phyloP scores from a whole-genome alignment of 345 rosid genomes.

The Arabidopsis arenosa region DNA sequence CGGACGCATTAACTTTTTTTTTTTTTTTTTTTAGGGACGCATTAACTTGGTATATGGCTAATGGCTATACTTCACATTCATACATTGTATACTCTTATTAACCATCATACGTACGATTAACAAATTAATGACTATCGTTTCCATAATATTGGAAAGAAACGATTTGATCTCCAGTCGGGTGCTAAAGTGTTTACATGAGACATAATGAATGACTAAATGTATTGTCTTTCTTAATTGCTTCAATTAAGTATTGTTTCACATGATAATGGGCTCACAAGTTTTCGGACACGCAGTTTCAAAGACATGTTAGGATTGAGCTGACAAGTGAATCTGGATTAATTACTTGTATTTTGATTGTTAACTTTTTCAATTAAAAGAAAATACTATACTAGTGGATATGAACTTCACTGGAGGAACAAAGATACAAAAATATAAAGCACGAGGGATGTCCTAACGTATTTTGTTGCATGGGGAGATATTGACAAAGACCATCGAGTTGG shows the following conservation, averaged over 20 bases:
- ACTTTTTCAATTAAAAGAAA: neutral
- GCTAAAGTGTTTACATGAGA: neutral
- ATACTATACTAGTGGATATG: constrained; percentile 13
- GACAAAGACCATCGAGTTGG: constrained; percentile 44
- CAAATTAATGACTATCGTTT: too few species aligned
- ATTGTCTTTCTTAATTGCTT: neutral
- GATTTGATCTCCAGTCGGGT: too few species aligned
- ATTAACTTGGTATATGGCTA: too few species aligned
- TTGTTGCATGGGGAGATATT: constrained; percentile 47
- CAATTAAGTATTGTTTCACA: neutral
- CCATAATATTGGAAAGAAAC: too few species aligned
- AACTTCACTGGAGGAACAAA: constrained; percentile 23
- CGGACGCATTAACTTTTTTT: too few species aligned
- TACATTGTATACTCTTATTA: too few species aligned
- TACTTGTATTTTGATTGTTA: neutral
- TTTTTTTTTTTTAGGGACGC: too few species aligned
- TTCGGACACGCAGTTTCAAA: neutral
- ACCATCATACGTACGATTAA: too few species aligned
- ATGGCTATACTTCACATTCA: too few species aligned
- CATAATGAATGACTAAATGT: neutral
- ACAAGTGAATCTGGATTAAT: neutral
- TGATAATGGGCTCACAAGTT: neutral
- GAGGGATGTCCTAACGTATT: constrained; percentile 45
- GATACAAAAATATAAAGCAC: constrained; percentile 38
- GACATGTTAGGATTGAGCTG: neutral